These are phyloP conservation scores for Voacanga thouarsii DNA, from an alignment of 257 asterid species.

Conservation along the genomic window DNA sequence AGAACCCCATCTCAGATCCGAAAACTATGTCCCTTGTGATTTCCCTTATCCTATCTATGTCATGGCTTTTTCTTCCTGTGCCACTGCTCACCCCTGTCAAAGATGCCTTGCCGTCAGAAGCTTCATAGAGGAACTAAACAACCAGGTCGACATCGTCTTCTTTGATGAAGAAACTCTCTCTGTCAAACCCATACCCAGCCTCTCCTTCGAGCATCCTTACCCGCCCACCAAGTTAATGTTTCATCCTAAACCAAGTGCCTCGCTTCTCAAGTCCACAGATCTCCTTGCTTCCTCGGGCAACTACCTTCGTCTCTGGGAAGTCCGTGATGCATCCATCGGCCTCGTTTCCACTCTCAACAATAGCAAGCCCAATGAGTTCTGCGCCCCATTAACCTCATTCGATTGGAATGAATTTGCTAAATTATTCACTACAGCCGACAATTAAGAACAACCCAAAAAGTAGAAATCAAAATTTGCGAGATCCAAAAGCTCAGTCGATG, in stretches of 20 bases:
- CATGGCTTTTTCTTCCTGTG: slow-evolving; percentile 60
- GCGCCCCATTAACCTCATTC: slow-evolving; percentile 83
- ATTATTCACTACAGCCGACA: no score
- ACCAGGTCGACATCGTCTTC: slow-evolving; percentile 69
- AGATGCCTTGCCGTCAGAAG: slow-evolving; percentile 65
- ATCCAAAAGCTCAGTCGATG: no score
- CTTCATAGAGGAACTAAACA: slow-evolving; percentile 66
- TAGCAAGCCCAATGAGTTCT: slow-evolving; percentile 68
- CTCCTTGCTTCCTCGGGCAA: slow-evolving; percentile 88
- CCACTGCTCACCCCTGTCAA: slow-evolving; percentile 37
- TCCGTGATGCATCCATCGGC: slow-evolving; percentile 50
- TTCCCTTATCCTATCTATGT: slow-evolving; percentile 65
- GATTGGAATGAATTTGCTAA: slow-evolving; percentile 93
- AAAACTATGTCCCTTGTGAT: slow-evolving; percentile 47
- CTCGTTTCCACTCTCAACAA: slow-evolving; percentile 50
- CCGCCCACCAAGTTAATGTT: slow-evolving; percentile 83
- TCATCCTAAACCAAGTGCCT: slow-evolving; percentile 55
- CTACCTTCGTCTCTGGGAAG: slow-evolving; percentile 82
- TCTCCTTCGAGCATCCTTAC: slow-evolving; percentile 82
- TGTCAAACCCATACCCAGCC: slow-evolving; percentile 45
- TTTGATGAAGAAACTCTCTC: slow-evolving; percentile 61
- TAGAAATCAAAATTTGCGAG: no score
- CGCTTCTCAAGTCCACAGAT: slow-evolving; percentile 31
- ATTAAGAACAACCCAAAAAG: no score
- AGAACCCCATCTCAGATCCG: slow-evolving; percentile 43